Conservation (phyloP, 306 rosid genomes). For the Sophora flavescens region DNA sequence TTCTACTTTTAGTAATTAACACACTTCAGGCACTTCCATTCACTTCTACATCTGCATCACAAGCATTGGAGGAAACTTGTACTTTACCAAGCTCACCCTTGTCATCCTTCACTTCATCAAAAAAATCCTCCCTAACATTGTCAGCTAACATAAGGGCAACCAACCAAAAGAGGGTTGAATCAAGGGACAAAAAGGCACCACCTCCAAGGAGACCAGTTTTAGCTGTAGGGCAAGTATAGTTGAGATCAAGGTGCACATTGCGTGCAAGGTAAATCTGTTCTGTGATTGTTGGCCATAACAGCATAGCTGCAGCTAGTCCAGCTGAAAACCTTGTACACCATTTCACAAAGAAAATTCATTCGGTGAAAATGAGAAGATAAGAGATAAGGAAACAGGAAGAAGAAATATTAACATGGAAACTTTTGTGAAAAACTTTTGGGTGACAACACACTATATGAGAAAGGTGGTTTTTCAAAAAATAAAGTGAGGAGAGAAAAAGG, state of each 20-base stretch:
- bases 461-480: too few relatives aligned
- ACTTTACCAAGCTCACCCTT: conserved; percentile 33
- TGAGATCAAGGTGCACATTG: conserved; percentile 40
- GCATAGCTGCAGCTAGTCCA: conserved; percentile 53
- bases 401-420: background rate
- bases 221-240: conserved; percentile 52
- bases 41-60: conserved; percentile 22
- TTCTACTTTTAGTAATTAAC: conserved; percentile 6
- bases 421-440: too few relatives aligned
- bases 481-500: too few relatives aligned
- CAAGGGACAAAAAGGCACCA: conserved; percentile 88
- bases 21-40: conserved; percentile 38
- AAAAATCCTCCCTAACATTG: conserved; percentile 86
- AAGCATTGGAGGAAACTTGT: conserved; percentile 3
- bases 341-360: too few relatives aligned
- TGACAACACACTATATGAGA: too few relatives aligned
- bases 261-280: conserved; percentile 43
- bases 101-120: conserved; percentile 60
- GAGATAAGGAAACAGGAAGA: too few relatives aligned
- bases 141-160: conserved; percentile 88
- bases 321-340: conserved; percentile 63
- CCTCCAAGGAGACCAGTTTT: conserved; percentile 88
- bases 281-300: conserved; percentile 52
- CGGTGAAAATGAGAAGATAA: too few relatives aligned
- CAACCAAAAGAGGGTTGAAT: conserved; percentile 91